These are phyloP conservation scores for Chenopodium album DNA, from an alignment of 148 eudicot species.

Conservation along the genomic window DNA sequence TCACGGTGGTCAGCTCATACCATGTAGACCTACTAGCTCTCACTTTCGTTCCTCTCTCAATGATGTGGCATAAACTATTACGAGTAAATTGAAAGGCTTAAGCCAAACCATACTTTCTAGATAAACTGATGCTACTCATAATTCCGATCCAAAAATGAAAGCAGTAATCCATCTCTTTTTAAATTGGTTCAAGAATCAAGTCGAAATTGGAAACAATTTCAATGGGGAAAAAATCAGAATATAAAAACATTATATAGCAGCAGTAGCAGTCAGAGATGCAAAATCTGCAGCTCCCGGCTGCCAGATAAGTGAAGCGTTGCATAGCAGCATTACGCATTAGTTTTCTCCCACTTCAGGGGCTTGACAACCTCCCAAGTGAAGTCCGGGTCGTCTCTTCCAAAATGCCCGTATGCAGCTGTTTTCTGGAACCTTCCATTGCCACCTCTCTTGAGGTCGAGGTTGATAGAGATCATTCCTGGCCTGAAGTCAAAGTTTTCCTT, in stretches of 20 bases:
- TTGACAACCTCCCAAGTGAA: slow-evolving; percentile 48
- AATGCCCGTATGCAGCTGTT: slow-evolving; percentile 48
- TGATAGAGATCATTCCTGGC: slow-evolving; percentile 64
- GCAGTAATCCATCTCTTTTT: slow-evolving; percentile 3
- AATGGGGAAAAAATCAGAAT: slow-evolving; percentile 6
- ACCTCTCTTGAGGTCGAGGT: slow-evolving; percentile 64
- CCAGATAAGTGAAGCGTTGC: background rate
- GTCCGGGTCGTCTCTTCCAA: slow-evolving; percentile 46
- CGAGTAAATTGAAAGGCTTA: too few relatives aligned
- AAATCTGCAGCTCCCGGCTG: background rate
- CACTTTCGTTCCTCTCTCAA: too few relatives aligned
- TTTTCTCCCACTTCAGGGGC: slow-evolving; percentile 43
- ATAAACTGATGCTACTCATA: background rate
- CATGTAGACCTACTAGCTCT: too few relatives aligned
- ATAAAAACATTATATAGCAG: background rate
- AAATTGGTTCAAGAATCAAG: slow-evolving; percentile 3
- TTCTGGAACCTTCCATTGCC: slow-evolving; percentile 54
- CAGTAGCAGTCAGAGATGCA: slow-evolving; percentile 6
- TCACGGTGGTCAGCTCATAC: too few relatives aligned
- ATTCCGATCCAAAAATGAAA: background rate
- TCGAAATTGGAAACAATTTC: slow-evolving; percentile 13
- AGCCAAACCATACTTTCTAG: background rate
- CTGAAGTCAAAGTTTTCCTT: slow-evolving; percentile 70
- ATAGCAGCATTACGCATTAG: background rate
- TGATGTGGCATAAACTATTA: too few relatives aligned